These are phyloP conservation scores for Aegilops tauschii DNA, from an alignment of 176 grass and related monocot genomes.

Conservation along the genomic window DNA sequence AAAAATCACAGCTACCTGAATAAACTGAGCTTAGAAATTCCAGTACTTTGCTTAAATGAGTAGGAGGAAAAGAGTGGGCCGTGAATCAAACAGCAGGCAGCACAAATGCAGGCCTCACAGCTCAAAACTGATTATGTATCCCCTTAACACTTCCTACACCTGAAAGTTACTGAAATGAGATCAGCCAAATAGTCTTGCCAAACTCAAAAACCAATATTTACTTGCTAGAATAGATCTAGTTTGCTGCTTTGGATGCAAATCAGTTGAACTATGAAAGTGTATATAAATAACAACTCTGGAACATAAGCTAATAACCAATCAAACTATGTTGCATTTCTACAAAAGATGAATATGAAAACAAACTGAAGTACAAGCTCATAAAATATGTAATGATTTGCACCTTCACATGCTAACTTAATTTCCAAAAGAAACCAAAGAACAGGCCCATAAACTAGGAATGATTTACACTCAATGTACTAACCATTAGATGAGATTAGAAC, in stretches of 20 bases:
- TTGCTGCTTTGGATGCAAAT: not conserved
- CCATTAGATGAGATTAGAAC: not conserved
- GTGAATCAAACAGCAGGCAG: conserved; percentile 4
- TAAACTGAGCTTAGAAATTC: conserved; percentile 21
- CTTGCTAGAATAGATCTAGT: not conserved
- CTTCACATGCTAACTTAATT: not conserved
- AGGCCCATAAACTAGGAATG: not conserved
- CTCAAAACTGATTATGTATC: conserved; percentile 19
- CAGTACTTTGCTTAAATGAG: not conserved
- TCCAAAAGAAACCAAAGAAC: not conserved
- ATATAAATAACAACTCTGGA: not conserved
- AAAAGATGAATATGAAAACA: conserved; percentile 10
- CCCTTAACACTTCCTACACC: not conserved
- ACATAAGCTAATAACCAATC: conserved; percentile 4
- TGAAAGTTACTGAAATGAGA: not conserved
- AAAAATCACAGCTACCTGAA: not conserved
- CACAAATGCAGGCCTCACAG: conserved; percentile 10
- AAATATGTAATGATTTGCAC: not conserved
- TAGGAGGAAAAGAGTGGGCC: conserved; percentile 10
- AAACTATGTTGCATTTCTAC: not conserved
- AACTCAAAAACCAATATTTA: not conserved
- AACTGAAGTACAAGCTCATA: not conserved
- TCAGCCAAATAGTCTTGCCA: not conserved
- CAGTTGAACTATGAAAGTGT: not conserved
- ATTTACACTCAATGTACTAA: not conserved